A percentile compares a stretch with the other conserved stretches of the same genome.
Evolutionary conservation across 208 protist genomes (phyloP).

Genomic region (Herpetomonas muscarum): DNA sequence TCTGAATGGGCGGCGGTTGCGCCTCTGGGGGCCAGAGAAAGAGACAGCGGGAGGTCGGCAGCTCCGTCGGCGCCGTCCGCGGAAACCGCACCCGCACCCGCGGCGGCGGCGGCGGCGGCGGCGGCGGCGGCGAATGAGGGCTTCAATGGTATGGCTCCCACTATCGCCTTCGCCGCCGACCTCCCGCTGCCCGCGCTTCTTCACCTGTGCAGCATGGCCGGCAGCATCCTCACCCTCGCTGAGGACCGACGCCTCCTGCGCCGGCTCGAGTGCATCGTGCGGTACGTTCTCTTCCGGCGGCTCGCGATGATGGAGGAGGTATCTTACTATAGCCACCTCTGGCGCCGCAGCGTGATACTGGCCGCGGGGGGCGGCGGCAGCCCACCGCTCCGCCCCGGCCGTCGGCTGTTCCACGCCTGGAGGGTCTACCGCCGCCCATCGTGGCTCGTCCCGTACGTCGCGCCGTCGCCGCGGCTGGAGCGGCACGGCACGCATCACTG

Average conservation of each 20-base stretch:
- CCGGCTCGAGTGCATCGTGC: slow-evolving; percentile 3
- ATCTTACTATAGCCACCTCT: background rate
- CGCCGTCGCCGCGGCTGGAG: no score
- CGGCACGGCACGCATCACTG: no score
- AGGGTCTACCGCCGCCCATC: slow-evolving; percentile 4
- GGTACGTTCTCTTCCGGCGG: slow-evolving; percentile 3
- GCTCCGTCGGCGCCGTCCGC: background rate
- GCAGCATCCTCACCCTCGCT: background rate
- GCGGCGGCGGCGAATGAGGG: background rate
- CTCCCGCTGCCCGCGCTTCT: background rate
- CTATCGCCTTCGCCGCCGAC: slow-evolving; percentile 1
- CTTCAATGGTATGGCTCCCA: slow-evolving; percentile 4
- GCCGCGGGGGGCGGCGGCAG: background rate
- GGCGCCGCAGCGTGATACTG: background rate
- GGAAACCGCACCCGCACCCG: background rate
- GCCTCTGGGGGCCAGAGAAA: no score
- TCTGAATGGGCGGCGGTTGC: no score
- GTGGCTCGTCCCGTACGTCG: slow-evolving; percentile 1
- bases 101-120: no score
- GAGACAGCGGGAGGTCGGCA: no score
- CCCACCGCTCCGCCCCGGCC: background rate
- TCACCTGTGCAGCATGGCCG: background rate
- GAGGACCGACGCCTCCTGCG: background rate
- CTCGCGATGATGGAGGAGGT: slow-evolving; percentile 6
- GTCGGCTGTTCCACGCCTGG: background rate